phyloP scores from a whole-genome alignment of 129 eudicot species.

The Flaveria brownii region DNA sequence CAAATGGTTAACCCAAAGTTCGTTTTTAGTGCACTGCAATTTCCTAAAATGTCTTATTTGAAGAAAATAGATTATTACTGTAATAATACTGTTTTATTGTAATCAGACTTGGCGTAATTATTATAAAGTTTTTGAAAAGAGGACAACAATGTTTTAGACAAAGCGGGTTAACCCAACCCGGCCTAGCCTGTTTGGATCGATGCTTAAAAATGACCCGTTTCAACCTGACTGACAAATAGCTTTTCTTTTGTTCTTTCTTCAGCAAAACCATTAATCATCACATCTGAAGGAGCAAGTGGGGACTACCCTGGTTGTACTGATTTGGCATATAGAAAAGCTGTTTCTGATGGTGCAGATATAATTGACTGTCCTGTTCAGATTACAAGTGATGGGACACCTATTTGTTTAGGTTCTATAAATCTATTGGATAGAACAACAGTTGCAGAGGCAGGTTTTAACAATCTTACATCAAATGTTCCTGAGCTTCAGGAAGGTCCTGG shows the following conservation, averaged over 20 bases:
- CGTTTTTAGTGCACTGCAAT: not conserved
- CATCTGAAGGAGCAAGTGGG: constrained; percentile 92
- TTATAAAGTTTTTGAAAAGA: not conserved
- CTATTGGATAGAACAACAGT: constrained; percentile 68
- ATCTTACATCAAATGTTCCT: constrained; percentile 36
- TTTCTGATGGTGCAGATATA: constrained; percentile 85
- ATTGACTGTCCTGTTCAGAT: constrained; percentile 95
- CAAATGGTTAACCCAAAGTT: not conserved
- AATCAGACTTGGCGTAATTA: not conserved
- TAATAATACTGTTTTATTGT: not conserved
- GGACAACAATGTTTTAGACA: not conserved
- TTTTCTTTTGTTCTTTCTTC: constrained; percentile 35
- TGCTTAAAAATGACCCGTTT: not conserved
- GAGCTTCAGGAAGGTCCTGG: constrained; percentile 52
- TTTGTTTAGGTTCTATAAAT: constrained; percentile 84
- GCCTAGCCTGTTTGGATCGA: not conserved
- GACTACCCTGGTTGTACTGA: constrained; percentile 94
- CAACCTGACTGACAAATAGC: constrained; percentile 9
- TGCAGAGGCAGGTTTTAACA: constrained; percentile 44
- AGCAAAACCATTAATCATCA: constrained; percentile 68
- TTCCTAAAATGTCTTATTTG: not conserved
- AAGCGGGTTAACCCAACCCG: not conserved
- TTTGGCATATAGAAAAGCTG: constrained; percentile 65
- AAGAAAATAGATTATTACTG: not conserved
- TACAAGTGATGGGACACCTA: constrained; percentile 71